Evolutionary conservation across 2,329 filamentous ascomycete species (phyloP).

Genomic region (Moelleriella libera): DNA sequence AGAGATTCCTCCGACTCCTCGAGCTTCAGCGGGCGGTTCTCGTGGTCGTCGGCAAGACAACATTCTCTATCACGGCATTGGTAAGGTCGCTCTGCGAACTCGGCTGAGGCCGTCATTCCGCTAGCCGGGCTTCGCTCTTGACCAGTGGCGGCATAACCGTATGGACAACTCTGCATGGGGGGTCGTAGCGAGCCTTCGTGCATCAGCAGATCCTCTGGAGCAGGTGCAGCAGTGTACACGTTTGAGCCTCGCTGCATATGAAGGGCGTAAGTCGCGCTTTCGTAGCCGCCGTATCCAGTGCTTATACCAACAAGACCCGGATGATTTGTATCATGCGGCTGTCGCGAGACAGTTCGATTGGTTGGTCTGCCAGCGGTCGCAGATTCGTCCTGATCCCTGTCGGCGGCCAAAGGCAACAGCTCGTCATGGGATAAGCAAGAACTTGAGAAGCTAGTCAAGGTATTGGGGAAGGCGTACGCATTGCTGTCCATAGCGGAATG

Average conservation of each 20-base stretch:
- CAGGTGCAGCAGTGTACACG: conserved; percentile 6
- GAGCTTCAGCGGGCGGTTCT: background rate
- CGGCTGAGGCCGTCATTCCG: background rate
- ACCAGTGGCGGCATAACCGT: conserved; percentile 16
- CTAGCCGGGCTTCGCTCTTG: background rate
- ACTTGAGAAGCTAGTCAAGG: conserved; percentile 3
- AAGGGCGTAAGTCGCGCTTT: background rate
- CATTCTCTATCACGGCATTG: no score
- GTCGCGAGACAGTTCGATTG: background rate
- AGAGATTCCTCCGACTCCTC: background rate
- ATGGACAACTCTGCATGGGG: conserved; percentile 12
- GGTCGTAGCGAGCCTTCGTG: conserved; percentile 7
- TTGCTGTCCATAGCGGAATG: conserved; percentile 6
- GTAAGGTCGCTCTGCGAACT: no score
- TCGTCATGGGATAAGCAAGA: conserved; percentile 2
- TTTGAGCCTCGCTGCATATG: conserved; percentile 2
- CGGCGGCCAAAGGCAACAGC: background rate
- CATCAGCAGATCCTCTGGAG: conserved; percentile 5
- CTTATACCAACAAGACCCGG: background rate
- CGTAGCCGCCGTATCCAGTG: background rate
- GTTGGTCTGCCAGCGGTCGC: background rate
- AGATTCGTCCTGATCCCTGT: no score
- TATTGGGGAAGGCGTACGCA: conserved; percentile 10
- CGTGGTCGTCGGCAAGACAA: background rate
- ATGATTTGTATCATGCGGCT: background rate